Conservation (phyloP, 352 stramenopile species). For the Phytophthora litchii region DNA sequence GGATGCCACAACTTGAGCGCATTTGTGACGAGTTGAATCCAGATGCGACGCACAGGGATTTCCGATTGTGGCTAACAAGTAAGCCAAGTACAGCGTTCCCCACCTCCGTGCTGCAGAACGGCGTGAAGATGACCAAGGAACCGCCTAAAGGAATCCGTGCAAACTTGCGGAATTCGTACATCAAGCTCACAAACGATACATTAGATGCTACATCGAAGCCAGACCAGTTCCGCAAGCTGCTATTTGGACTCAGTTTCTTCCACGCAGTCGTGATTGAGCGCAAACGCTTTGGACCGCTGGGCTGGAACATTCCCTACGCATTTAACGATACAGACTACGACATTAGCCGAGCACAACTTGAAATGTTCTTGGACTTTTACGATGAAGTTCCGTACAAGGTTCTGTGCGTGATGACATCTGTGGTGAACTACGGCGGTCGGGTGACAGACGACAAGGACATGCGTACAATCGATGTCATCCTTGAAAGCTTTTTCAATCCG, state of each 20-base stretch:
- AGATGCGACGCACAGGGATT: slow-evolving; percentile 90
- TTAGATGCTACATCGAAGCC: slow-evolving; percentile 89
- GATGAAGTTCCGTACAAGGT: slow-evolving; percentile 88
- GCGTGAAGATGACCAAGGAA: slow-evolving; percentile 98
- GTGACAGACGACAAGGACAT: slow-evolving; percentile 96
- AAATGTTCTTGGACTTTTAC: slow-evolving; percentile 91
- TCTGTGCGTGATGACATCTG: slow-evolving; percentile 92
- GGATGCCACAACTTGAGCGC: slow-evolving; percentile 94
- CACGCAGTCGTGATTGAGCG: slow-evolving; percentile 94
- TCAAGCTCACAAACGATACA: slow-evolving; percentile 91
- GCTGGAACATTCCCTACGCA: slow-evolving; percentile 97
- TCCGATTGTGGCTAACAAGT: slow-evolving; percentile 94
- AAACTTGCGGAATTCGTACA: slow-evolving; percentile 95
- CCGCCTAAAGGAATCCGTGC: slow-evolving; percentile 93
- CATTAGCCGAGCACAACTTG: slow-evolving; percentile 84
- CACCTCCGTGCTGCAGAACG: slow-evolving; percentile 93
- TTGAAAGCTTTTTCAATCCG: slow-evolving; percentile 90
- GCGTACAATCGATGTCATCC: slow-evolving; percentile 89
- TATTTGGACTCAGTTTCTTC: slow-evolving; percentile 94
- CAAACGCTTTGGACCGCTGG: slow-evolving; percentile 94
- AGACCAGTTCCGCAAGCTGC: slow-evolving; percentile 91
- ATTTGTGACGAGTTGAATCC: slow-evolving; percentile 92
- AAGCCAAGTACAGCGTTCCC: slow-evolving; percentile 86
- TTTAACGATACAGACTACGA: slow-evolving; percentile 97
- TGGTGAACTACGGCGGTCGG: slow-evolving; percentile 94